Evolutionary conservation across 192 early-diverging fungal genomes (phyloP), one percentile per base, ranked within the genome.

Genomic region (Dimargaris verticillata): DNA sequence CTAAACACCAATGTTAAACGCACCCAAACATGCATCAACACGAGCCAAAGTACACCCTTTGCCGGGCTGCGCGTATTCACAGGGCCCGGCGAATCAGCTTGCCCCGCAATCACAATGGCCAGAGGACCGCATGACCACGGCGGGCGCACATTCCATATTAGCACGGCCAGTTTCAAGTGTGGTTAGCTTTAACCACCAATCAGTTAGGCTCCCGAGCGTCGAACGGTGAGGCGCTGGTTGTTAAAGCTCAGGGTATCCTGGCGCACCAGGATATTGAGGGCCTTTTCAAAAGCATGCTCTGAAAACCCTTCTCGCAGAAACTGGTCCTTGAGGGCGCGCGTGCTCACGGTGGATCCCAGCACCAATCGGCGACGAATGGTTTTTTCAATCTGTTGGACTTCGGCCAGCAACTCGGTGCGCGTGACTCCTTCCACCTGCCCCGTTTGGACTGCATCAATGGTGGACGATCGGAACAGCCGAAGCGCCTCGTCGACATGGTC

Each of bases 401-500:
- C 83, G 22, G 73, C 68, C 47, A 80, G 76, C 33, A 93, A 74
- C 28, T 92, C 82, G 28, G 75, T 64, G 48, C 88, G 79, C 12
- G 83, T 83, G 67, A 89, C 72, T 53, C 92, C 95, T 60, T 93
- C 85, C 4, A 67, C 81, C 62, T 85, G 81, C 38, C 92, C 92
- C 41, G 84, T 81, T 65, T 95, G 84, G 46, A 97, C 88, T 24
- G 96, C 96, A 60, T 91, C 88, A 85, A 99, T 93, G 26, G 96
- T 99, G 9, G 94, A 95, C 63, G 81, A 82, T 72, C 95, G 91
- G 82, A 99, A 99, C 60, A 99, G 71, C 25, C 93, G 87, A 46
- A 99, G 91, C 13, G 96, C 96, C 70, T 99, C 94, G 64, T 93
- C 90, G 18, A 99, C 92, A 65, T 99, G 91, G 52, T 81, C 75